Evolutionary conservation across 202 grass and related monocot genomes (phyloP).

Genomic region (Elaeis oleifera): DNA sequence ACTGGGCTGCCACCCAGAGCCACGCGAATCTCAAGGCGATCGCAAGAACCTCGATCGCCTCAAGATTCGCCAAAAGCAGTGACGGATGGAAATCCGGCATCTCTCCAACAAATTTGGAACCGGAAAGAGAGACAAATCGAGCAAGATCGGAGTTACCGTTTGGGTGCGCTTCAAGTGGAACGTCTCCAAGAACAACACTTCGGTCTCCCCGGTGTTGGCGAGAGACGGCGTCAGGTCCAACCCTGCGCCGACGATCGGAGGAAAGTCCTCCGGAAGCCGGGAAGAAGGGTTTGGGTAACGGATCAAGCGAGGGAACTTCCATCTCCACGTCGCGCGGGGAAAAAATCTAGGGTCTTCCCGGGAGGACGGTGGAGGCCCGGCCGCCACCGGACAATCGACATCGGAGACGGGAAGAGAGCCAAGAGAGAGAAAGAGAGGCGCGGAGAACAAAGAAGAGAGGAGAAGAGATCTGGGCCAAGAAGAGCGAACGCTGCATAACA

Average conservation of each 20-base stretch:
- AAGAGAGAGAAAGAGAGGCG: not conserved
- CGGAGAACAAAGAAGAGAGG: not conserved
- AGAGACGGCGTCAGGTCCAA: constrained; percentile 34
- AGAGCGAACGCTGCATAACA: not conserved
- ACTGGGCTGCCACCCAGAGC: no score
- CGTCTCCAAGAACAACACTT: constrained; percentile 47
- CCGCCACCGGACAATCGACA: constrained; percentile 33
- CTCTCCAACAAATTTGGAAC: not conserved
- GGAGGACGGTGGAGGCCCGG: constrained; percentile 22
- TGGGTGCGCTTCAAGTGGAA: constrained; percentile 43
- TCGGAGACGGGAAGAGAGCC: not conserved
- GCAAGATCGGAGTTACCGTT: constrained; percentile 27
- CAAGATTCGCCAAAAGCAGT: not conserved
- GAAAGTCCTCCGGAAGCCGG: constrained; percentile 22
- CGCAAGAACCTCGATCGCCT: no score
- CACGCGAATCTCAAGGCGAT: no score
- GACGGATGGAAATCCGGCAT: not conserved
- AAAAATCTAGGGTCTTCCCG: no score
- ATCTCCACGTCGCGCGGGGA: not conserved
- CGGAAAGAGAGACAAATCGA: constrained; percentile 9
- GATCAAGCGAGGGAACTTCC: not conserved
- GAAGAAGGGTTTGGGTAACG: constrained; percentile 19
- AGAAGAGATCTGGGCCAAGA: not conserved
- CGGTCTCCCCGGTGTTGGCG: constrained; percentile 16
- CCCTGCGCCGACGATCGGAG: constrained; percentile 28